phyloP scores from a whole-genome alignment of 345 rosid genomes.

The Microcos paniculata region DNA sequence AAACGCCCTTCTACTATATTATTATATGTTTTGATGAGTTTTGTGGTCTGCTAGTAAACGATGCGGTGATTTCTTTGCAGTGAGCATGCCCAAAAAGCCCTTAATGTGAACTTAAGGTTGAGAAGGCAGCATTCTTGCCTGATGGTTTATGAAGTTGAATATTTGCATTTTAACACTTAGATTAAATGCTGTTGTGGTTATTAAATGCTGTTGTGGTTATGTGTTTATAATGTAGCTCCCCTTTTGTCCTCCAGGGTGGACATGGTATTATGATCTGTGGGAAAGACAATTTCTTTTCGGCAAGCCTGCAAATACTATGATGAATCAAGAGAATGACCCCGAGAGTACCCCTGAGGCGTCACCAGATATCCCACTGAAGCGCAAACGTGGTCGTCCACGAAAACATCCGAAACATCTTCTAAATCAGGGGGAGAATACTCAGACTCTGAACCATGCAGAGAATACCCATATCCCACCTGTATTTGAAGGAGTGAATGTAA shows the following conservation, averaged over 20 bases:
- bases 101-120: too few species aligned
- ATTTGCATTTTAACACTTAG: too few species aligned
- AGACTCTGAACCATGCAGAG: conserved; percentile 22
- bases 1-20: too few species aligned
- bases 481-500: conserved; percentile 30
- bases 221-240: background rate
- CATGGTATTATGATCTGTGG: background rate
- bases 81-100: too few species aligned
- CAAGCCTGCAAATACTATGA: conserved; percentile 18
- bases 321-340: conserved; percentile 46
- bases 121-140: too few species aligned
- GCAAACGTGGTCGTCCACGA: conserved; percentile 88
- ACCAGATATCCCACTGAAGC: conserved; percentile 48
- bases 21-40: too few species aligned
- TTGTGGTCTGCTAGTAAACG: too few species aligned
- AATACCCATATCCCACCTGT: conserved; percentile 38
- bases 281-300: conserved; percentile 7
- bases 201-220: background rate
- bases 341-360: conserved; percentile 40
- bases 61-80: too few species aligned
- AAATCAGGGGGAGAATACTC: conserved; percentile 22
- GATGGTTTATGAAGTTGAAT: too few species aligned
- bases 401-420: conserved; percentile 45
- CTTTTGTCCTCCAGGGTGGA: background rate
- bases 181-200: too few species aligned